A percentile compares a stretch with the other conserved stretches of the same genome.
phyloP scores from a whole-genome alignment of 1,139 yeast genomes.

The Blastobotrys raffinosifermentans region DNA sequence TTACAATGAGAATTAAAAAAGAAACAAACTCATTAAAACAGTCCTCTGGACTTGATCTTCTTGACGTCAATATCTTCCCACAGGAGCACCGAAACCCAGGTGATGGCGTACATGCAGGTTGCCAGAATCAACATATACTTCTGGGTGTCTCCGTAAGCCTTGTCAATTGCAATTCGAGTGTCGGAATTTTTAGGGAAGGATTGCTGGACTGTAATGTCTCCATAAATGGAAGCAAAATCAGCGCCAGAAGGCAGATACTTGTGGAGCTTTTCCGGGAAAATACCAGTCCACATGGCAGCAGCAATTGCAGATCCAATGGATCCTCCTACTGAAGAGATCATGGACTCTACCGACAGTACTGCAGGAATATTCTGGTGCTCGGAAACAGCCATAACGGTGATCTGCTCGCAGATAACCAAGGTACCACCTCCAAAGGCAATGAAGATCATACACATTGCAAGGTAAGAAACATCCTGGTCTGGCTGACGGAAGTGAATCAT shows the following conservation, averaged over 20 bases:
- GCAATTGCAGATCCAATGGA: conserved; percentile 30
- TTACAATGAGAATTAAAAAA: no score
- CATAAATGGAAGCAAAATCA: conserved; percentile 9
- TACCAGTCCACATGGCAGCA: conserved; percentile 26
- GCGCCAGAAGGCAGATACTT: neutral
- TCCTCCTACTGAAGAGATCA: conserved; percentile 26
- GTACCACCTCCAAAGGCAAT: conserved; percentile 31
- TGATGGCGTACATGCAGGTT: conserved; percentile 9
- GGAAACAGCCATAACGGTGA: conserved; percentile 27
- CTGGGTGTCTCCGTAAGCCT: conserved; percentile 14
- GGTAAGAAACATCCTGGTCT: conserved; percentile 22
- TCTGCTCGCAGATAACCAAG: conserved; percentile 25
- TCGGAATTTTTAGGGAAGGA: conserved; percentile 12
- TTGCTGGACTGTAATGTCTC: conserved; percentile 8
- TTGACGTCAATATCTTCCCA: conserved; percentile 12
- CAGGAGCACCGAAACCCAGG: conserved; percentile 6
- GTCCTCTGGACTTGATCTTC: conserved; percentile 8
- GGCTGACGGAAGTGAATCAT: conserved; percentile 30
- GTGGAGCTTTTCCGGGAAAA: neutral
- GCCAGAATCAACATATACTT: conserved; percentile 12
- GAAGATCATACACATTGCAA: conserved; percentile 32
- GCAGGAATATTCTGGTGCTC: conserved; percentile 23
- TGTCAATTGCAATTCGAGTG: conserved; percentile 10
- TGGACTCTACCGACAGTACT: conserved; percentile 23
- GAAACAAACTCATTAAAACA: no score